Evolutionary conservation across 2,329 filamentous ascomycete genomes (phyloP), one percentile per base, ranked within the genome.

Genomic region (Cladosporium colombiae): DNA sequence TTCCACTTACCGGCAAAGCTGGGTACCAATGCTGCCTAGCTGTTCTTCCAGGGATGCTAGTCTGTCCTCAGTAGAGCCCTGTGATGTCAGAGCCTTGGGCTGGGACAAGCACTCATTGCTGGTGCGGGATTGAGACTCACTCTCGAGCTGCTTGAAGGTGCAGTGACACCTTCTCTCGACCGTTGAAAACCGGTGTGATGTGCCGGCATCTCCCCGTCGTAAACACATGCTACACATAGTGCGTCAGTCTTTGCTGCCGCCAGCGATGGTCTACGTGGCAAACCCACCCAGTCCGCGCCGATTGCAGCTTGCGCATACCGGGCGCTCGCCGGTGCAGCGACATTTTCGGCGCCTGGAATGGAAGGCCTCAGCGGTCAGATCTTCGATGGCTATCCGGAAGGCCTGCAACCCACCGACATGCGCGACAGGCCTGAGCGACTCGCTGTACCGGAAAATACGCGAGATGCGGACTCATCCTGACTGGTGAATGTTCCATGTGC

Each of bases 401-500:
- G 29, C 29, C 6, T 31, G 50, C 25, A 23, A 55, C 50, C 25
- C 23, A 55, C 50, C 50, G 50, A 55, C 50, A 55, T 13, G 25
- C 50, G 29, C 25, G 50, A 55, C 50, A 55, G n/a, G 50, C 50
- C 50, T 55, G 50, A 25, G 50, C 50, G 25, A 55, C 50, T 25
- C 50, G 50, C 23, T 55, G 50, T 18, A 55, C 50, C 3, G 50
- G 50, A n/a, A 55, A 55, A 55, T 55, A 55, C 23, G 50, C 50
- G 25, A 25, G 25, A 16, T 31, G 29, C 29, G 29, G 29, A 31
- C 6, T 31, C 29, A 31, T 31, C 29, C 10, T 31, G 29, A 8
- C 6, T 31, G 29, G 29, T 31, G 2, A 31, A 31, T 31, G 29
- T 31, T 31, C 10, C 29, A 31, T 31, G 10, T 31, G n/a, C n/a